phyloP scores from a whole-genome alignment of 306 rosid species.

The Herpetospermum pedunculosum region DNA sequence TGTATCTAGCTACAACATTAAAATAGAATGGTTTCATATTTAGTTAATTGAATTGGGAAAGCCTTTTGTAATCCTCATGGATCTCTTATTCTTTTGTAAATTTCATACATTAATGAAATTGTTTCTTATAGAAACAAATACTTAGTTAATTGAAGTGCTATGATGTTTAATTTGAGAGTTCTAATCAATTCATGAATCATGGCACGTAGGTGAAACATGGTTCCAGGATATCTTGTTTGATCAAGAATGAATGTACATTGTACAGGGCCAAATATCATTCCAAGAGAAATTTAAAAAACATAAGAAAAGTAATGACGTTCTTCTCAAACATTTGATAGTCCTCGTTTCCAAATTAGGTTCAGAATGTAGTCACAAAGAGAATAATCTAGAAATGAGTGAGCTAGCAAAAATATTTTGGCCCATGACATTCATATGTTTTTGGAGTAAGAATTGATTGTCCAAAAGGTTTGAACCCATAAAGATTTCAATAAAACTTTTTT shows the following conservation, averaged over 20 bases:
- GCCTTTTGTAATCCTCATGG: too few relatives aligned
- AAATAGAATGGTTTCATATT: not conserved
- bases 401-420: slow-evolving; percentile 1
- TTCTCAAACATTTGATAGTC: not conserved
- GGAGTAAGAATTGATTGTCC: not conserved
- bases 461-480: not conserved
- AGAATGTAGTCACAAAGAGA: not conserved
- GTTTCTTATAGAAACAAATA: too few relatives aligned
- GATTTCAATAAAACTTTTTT: not conserved
- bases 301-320: not conserved
- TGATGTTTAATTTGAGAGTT: not conserved
- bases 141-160: not conserved
- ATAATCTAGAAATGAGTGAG: not conserved
- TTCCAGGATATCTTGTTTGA: too few relatives aligned
- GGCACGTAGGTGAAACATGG: not conserved
- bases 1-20: not conserved
- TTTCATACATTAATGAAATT: too few relatives aligned
- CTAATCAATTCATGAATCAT: not conserved
- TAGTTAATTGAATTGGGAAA: not conserved
- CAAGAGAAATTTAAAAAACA: not conserved
- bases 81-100: too few relatives aligned
- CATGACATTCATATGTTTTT: not conserved
- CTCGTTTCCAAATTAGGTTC: not conserved
- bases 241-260: too few relatives aligned
- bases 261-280: not conserved